A percentile compares a stretch with the other conserved stretches of the same genome.
Evolutionary conservation across 2,329 filamentous ascomycete species (phyloP).

Genomic region (Fusarium incarnatum): DNA sequence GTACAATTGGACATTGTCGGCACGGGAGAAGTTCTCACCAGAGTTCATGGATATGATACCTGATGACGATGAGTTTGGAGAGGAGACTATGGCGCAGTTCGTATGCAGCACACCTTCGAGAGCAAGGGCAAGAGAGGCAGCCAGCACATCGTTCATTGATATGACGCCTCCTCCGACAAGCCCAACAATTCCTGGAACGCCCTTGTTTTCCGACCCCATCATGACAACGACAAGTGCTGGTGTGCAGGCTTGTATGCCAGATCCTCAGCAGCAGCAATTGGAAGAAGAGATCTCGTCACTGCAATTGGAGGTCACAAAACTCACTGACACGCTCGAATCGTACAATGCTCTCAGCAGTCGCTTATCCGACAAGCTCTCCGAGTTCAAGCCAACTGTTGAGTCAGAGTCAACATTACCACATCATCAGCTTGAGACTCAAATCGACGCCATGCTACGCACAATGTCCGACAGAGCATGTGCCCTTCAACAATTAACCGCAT

Average conservation of each 20-base stretch:
- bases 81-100: conserved; percentile 63
- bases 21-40: conserved; percentile 59
- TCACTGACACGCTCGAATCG: conserved; percentile 60
- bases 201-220: conserved; percentile 48
- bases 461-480: conserved; percentile 63
- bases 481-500: conserved; percentile 57
- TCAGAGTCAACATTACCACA: conserved; percentile 31
- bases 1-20: conserved; percentile 65
- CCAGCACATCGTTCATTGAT: conserved; percentile 58
- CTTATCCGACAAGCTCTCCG: conserved; percentile 52
- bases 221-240: conserved; percentile 17
- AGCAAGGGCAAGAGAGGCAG: conserved; percentile 42
- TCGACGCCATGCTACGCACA: conserved; percentile 57
- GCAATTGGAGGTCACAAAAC: conserved; percentile 60
- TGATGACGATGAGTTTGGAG: conserved; percentile 59
- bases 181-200: conserved; percentile 54
- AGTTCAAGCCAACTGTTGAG: conserved; percentile 26
- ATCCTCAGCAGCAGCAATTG: conserved; percentile 56
- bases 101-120: conserved; percentile 64
- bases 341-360: conserved; percentile 58
- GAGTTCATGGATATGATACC: conserved; percentile 57
- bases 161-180: conserved; percentile 68
- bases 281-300: conserved; percentile 62
- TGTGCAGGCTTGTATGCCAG: conserved; percentile 50
- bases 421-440: conserved; percentile 55